These are phyloP conservation scores for Hibiscus mutabilis DNA, from an alignment of 345 rosid species.

Conservation along the genomic window DNA sequence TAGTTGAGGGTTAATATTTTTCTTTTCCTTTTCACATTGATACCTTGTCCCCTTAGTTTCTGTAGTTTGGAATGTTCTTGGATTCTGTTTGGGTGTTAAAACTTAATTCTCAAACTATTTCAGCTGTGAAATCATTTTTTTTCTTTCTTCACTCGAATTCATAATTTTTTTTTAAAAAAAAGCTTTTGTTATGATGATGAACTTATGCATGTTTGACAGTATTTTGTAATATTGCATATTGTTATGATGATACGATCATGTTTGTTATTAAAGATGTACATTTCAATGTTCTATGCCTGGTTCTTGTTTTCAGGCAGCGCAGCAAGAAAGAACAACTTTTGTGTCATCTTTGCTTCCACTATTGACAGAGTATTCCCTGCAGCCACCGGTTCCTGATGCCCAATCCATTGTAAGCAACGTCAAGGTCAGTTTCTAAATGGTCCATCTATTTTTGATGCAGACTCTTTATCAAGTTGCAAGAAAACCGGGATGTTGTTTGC, in stretches of 20 bases:
- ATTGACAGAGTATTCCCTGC: conserved; percentile 77
- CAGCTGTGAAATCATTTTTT: neutral
- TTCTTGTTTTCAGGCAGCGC: conserved; percentile 64
- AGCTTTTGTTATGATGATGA: neutral
- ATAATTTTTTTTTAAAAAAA: neutral
- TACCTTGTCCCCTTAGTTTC: neutral
- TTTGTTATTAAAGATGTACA: neutral
- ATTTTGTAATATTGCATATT: neutral
- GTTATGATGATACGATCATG: neutral
- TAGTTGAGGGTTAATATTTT: neutral
- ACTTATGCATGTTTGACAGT: neutral
- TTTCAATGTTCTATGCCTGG: conserved; percentile 1
- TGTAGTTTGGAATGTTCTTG: too few relatives aligned
- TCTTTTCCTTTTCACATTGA: neutral
- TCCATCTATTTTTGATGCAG: neutral
- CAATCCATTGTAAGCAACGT: conserved; percentile 92
- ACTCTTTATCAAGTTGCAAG: neutral
- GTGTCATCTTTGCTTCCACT: conserved; percentile 85
- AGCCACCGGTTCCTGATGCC: conserved; percentile 82
- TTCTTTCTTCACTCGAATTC: neutral
- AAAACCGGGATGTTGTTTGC: neutral
- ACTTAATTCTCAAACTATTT: neutral
- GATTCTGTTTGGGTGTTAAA: neutral
- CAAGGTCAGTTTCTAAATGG: conserved; percentile 47
- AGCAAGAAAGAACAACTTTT: conserved; percentile 85